phyloP scores from a whole-genome alignment of 164 flowering plant species.

The Annona squamosa region DNA sequence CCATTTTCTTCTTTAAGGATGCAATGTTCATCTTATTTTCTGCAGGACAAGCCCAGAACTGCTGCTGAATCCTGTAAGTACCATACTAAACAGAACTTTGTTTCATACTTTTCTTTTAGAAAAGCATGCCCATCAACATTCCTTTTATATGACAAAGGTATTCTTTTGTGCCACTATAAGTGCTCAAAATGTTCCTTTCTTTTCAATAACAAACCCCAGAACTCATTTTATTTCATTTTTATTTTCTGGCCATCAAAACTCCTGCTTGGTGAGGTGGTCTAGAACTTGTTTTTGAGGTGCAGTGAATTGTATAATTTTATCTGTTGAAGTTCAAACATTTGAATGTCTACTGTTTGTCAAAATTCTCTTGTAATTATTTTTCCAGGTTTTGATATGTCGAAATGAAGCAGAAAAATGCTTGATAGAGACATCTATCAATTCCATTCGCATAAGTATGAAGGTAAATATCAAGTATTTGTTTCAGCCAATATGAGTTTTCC shows the following conservation, averaged over 20 bases:
- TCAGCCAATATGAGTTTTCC: too few relatives aligned
- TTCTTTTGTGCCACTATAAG: too few relatives aligned
- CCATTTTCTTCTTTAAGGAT: neutral
- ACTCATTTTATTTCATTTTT: too few relatives aligned
- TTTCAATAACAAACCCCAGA: too few relatives aligned
- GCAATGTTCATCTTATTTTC: conserved; percentile 16
- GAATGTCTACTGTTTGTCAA: neutral
- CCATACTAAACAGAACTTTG: neutral
- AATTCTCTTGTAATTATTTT: conserved; percentile 10
- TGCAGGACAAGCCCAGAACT: conserved; percentile 97
- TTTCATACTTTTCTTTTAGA: too few relatives aligned
- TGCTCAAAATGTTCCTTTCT: too few relatives aligned
- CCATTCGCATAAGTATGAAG: conserved; percentile 94
- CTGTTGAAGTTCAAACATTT: neutral
- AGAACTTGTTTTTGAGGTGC: too few relatives aligned
- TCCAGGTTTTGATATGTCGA: conserved; percentile 89
- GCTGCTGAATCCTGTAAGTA: conserved; percentile 83
- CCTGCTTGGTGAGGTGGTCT: too few relatives aligned
- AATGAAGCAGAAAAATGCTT: conserved; percentile 98
- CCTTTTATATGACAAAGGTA: too few relatives aligned
- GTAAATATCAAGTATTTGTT: conserved; percentile 21
- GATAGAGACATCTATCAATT: conserved; percentile 95
- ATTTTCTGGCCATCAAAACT: too few relatives aligned
- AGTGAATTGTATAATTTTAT: too few relatives aligned
- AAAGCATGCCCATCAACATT: too few relatives aligned